Evolutionary conservation across 192 early-diverging fungal genomes (phyloP).

Genomic region (Dissophora ornata): DNA sequence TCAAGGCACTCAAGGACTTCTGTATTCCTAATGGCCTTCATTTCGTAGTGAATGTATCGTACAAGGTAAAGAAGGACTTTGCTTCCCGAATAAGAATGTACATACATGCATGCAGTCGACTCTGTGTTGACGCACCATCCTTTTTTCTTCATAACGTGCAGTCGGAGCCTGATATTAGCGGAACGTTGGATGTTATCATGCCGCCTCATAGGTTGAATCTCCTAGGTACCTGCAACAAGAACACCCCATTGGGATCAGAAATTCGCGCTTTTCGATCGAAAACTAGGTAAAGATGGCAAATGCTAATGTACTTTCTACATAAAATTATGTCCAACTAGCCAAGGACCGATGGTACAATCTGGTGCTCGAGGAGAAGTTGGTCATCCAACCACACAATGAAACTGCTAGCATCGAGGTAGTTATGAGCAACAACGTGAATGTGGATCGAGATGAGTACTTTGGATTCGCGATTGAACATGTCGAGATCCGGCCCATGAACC

Average conservation of each 20-base stretch:
- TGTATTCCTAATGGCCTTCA: slow-evolving; percentile 35
- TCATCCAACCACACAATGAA: slow-evolving; percentile 32
- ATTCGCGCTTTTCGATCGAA: background rate
- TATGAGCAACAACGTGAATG: slow-evolving; percentile 33
- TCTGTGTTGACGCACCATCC: background rate
- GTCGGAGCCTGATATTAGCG: slow-evolving; percentile 44
- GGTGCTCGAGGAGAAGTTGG: slow-evolving; percentile 31
- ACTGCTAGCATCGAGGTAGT: slow-evolving; percentile 16
- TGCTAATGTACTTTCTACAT: too few species aligned
- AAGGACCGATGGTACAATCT: slow-evolving; percentile 34
- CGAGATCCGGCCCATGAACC: slow-evolving; percentile 29
- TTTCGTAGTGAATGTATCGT: slow-evolving; percentile 31
- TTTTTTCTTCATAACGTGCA: background rate
- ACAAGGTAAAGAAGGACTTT: too few species aligned
- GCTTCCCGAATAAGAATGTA: background rate
- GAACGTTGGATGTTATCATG: slow-evolving; percentile 40
- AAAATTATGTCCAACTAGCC: slow-evolving; percentile 3
- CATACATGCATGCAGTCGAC: too few species aligned
- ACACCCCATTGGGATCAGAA: too few species aligned
- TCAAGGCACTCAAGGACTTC: slow-evolving; percentile 31
- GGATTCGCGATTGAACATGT: slow-evolving; percentile 43
- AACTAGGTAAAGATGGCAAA: too few species aligned
- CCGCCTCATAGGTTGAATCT: slow-evolving; percentile 20
- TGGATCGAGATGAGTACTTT: slow-evolving; percentile 11
- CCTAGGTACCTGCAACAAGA: slow-evolving; percentile 23